phyloP scores from a whole-genome alignment of 352 stramenopile species.

The Globisporangium ultimum region DNA sequence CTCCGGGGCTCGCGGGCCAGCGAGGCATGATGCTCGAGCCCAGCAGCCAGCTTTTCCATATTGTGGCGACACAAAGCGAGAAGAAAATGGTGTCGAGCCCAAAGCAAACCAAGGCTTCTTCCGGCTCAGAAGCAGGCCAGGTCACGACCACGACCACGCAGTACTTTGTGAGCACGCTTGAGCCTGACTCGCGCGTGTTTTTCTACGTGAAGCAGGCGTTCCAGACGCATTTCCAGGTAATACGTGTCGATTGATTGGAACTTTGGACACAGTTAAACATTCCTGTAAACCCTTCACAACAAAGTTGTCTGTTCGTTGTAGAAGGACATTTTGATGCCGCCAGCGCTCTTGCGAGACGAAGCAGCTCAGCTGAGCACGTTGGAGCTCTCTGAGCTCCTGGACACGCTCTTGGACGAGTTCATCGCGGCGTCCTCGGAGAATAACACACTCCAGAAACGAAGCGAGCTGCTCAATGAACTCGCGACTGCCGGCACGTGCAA shows the following conservation, averaged over 20 bases:
- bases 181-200: conserved; percentile 52
- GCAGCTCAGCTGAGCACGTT: conserved; percentile 6
- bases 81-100: conserved; percentile 1
- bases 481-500: conserved; percentile 29
- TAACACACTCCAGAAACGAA: conserved; percentile 11
- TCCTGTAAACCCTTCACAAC: neutral
- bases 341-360: neutral
- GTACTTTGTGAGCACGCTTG: conserved; percentile 59
- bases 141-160: conserved; percentile 5
- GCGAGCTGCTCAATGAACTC: conserved; percentile 44
- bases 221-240: conserved; percentile 43
- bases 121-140: neutral
- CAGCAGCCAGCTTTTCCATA: conserved; percentile 48
- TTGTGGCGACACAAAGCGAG: conserved; percentile 20
- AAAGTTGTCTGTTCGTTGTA: neutral
- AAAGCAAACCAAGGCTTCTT: neutral
- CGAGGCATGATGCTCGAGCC: conserved; percentile 40
- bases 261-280: neutral
- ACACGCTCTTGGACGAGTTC: conserved; percentile 34
- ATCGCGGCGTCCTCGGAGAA: conserved; percentile 7
- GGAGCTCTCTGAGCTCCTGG: conserved; percentile 29
- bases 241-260: neutral
- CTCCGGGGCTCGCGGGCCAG: conserved; percentile 32
- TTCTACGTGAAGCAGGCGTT: conserved; percentile 43
- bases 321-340: conserved; percentile 8